Evolutionary conservation across 192 early-diverging fungal genomes (phyloP), one percentile per base, ranked within the genome.

Genomic region (Backusella australiensis): DNA sequence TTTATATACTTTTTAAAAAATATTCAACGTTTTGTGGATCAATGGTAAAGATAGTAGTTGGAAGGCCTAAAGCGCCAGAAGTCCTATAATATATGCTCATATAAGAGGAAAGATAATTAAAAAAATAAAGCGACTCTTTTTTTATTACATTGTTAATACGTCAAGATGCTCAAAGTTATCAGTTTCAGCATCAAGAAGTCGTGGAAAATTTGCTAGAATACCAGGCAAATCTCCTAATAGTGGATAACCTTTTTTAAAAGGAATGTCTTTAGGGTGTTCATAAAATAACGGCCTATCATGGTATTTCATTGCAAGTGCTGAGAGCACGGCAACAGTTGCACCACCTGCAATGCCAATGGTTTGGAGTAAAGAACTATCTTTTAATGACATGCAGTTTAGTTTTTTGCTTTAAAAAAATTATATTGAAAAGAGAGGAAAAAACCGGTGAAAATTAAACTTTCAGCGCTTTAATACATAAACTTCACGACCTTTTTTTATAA

Each of bases 1-100:
- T 38, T 35, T 52, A 39, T 72, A 14, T 78, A 82, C 81, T 78
- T 35, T 82, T 82, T 49, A 82, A 75, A 26, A 82, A 72, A 75
- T 82, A 77, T 42, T 82, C 81, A 21, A 82, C 72, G 32, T 75
- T 75, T 15, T 70, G 74, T 19, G 81, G 81, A 42, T 82, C 74
- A 29, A 67, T 65, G 38, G 77, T 78, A 11, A 70, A 53, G 19
- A 82, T 68, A 21, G 66, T 71, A 23, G 44, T 46, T 8, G 81
- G 81, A 42, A 78, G 34, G 4, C 72, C 53, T 4, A 82, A 59
- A 49, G 36, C 52, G 7, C 74, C 75, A 49, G 68, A 52, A 19
- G 59, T 46, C 42, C 76, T 77, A 69, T 69, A 39, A 12, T 26
- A 41, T 26, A 26, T 23, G n/a, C 8, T 29, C 4, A 38, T 53